Evolutionary conservation across 192 early-diverging fungal genomes (phyloP).

Genomic region (Podila verticillata): DNA sequence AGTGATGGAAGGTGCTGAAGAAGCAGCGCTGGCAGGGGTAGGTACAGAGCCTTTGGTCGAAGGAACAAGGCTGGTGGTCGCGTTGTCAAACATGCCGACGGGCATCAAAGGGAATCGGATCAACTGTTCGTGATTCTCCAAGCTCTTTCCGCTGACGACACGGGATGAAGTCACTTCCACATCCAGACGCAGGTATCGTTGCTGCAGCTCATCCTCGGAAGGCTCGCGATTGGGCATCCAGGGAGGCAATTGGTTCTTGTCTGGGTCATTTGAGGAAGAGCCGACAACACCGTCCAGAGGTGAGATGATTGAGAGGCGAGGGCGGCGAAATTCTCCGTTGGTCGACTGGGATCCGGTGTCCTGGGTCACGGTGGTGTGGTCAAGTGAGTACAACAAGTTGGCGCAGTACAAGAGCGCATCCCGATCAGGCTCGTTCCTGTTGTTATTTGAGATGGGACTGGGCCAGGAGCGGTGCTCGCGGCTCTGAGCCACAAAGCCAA

Average conservation of each 20-base stretch:
- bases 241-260: conserved; percentile 29
- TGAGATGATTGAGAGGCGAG: conserved; percentile 44
- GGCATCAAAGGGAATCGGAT: conserved; percentile 48
- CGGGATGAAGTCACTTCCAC: conserved; percentile 75
- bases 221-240: conserved; percentile 46
- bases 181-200: conserved; percentile 73
- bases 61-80: conserved; percentile 23
- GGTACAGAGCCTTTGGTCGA: conserved; percentile 12
- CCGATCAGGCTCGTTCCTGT: conserved; percentile 37
- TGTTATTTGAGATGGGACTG: conserved; percentile 1
- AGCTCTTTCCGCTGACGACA: conserved; percentile 53
- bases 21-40: conserved; percentile 9
- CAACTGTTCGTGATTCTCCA: conserved; percentile 37
- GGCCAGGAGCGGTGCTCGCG: conserved; percentile 11
- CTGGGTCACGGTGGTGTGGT: conserved; percentile 33
- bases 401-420: conserved; percentile 39
- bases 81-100: conserved; percentile 43
- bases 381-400: conserved; percentile 44
- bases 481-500: conserved; percentile 46
- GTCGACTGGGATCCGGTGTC: conserved; percentile 35
- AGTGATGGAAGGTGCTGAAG: neutral
- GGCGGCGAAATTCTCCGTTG: conserved; percentile 41
- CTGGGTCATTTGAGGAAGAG: conserved; percentile 9
- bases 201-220: conserved; percentile 38
- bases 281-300: conserved; percentile 38